Conservation (phyloP, 345 rosid genomes). For the Kandelia obovata region DNA sequence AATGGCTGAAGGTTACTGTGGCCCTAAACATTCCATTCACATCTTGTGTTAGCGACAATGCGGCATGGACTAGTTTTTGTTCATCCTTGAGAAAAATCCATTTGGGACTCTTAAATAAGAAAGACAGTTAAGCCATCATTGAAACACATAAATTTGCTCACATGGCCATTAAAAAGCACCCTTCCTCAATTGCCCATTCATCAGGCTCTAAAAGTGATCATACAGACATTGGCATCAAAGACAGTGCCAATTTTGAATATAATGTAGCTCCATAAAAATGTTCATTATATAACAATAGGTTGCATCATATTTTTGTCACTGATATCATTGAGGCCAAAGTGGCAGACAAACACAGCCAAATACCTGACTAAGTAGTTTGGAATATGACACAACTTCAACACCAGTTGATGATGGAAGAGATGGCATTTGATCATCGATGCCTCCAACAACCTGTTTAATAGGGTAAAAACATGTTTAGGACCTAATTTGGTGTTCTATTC, state of each 20-base stretch:
- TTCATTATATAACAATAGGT: background rate
- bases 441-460: conserved; percentile 79
- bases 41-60: background rate
- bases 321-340: conserved; percentile 3
- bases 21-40: conserved; percentile 55
- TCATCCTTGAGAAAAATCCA: no score
- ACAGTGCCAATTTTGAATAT: no score
- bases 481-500: background rate
- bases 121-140: no score
- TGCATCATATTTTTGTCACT: background rate
- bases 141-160: no score
- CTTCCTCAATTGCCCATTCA: no score
- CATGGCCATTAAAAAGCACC: no score
- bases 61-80: no score
- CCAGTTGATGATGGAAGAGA: conserved; percentile 72
- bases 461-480: conserved; percentile 16
- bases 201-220: no score
- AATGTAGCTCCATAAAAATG: no score
- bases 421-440: conserved; percentile 73
- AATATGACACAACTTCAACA: conserved; percentile 64
- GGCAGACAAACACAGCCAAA: conserved; percentile 13
- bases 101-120: no score
- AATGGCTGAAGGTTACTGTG: conserved; percentile 60
- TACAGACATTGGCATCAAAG: no score
- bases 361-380: conserved; percentile 83